These are phyloP conservation scores for Pleodorina starrii DNA, from an alignment of 139 green algal genomes.

Conservation along the genomic window DNA sequence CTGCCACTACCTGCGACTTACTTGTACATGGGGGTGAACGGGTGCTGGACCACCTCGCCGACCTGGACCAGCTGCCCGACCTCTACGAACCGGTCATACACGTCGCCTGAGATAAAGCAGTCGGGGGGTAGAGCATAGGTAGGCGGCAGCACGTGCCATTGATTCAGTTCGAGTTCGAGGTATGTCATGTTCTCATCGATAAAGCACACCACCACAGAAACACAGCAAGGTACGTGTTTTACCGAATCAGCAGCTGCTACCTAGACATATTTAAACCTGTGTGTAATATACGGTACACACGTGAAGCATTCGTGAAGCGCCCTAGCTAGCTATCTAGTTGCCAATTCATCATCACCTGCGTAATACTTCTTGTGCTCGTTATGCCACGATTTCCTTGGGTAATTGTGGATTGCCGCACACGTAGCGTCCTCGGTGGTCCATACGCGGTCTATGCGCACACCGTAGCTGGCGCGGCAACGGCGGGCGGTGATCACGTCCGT, in stretches of 20 bases:
- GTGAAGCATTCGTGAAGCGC: neutral
- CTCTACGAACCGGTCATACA: neutral
- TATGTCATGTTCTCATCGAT: no score
- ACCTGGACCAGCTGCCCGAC: neutral
- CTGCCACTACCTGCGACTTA: no score
- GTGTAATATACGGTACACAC: no score
- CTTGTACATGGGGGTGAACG: neutral
- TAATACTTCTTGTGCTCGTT: neutral
- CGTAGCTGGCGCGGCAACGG: constrained; percentile 20
- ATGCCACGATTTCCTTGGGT: neutral
- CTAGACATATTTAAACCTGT: neutral
- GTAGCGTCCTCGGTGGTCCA: neutral
- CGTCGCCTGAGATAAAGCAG: neutral
- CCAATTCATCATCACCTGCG: neutral
- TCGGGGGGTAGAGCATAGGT: neutral
- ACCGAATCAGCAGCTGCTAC: neutral
- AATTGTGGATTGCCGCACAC: neutral
- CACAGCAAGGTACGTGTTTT: neutral
- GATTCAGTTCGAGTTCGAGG: neutral
- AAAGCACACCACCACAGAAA: neutral
- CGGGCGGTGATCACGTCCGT: neutral
- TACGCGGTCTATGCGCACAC: neutral
- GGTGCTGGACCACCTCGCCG: constrained; percentile 11
- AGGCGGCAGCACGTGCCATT: neutral
- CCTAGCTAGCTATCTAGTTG: neutral